Evolutionary conservation across 208 protist genomes (phyloP), one percentile per base, ranked within the genome.

Genomic region (Trypanosoma theileri): DNA sequence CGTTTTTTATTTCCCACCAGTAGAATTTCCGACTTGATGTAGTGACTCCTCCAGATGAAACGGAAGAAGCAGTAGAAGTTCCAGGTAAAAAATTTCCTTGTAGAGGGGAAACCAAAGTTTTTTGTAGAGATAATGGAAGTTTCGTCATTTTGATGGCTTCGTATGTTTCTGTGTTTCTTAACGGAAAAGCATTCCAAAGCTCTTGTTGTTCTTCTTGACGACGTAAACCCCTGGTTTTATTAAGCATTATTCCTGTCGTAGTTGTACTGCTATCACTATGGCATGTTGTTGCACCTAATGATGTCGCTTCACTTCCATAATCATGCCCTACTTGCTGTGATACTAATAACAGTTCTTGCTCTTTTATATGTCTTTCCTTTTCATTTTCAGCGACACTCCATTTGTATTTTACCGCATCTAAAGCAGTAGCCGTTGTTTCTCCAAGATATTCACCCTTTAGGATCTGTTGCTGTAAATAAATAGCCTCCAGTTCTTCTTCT

Each of bases 1-100:
- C 82, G 3, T 70, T 80, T 19, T 73, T 76, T 52, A 92, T 57
- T 53, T 92, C 69, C 82, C 86, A 89, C 82, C 86, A 92, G 58
- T 92, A 87, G 6, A 86, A 52, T 45, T 28, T 35, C 6, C 28
- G 28, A 35, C 6, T 35, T 6, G 28, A 35, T 35, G 4, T 6
- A 35, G 28, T 35, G 28, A 6, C 6, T 35, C 28, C 28, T 1
- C 28, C 1, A 6, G 4, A 35, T 8, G 28, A 35, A 48, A 11
- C 1, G 2, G 44, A n/a, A n/a, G 44, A n/a, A 48, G 10, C 59
- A 44, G 6, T 45, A 13, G 24, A 54, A 24, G n/a, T 14, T 41
- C 7, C 4, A 44, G 50, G 22, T 19, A 35, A 48, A 16, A 52
- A 16, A 31, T 51, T 55, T 21, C 54, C 45, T 0, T 21, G 48